These are phyloP conservation scores for Marsdenia floribunda DNA, from an alignment of 257 asterid species.

Conservation along the genomic window DNA sequence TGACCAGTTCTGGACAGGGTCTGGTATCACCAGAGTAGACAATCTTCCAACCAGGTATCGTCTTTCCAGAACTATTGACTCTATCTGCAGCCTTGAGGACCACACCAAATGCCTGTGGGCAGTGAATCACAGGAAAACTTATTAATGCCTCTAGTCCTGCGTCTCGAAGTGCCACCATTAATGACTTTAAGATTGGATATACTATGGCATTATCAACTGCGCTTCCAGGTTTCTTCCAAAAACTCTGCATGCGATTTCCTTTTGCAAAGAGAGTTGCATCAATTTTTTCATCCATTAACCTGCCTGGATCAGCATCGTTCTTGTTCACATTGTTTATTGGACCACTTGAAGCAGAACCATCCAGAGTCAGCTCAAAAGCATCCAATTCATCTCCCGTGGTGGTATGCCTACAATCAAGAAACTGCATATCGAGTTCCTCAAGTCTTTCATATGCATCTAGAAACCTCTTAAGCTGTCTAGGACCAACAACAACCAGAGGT, in stretches of 20 bases:
- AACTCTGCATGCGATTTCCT: slow-evolving; percentile 77
- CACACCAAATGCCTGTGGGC: slow-evolving; percentile 82
- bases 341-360: background rate
- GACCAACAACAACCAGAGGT: slow-evolving; percentile 73
- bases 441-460: slow-evolving; percentile 93
- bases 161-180: slow-evolving; percentile 47
- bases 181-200: slow-evolving; percentile 35
- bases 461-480: slow-evolving; percentile 76
- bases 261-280: slow-evolving; percentile 45
- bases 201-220: slow-evolving; percentile 35
- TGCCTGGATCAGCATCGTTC: slow-evolving; percentile 17
- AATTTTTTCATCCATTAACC: slow-evolving; percentile 12
- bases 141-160: slow-evolving; percentile 64
- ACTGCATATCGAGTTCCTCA: slow-evolving; percentile 88
- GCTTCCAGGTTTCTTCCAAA: slow-evolving; percentile 48
- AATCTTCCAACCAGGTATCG: slow-evolving; percentile 83
- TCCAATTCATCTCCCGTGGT: slow-evolving; percentile 55
- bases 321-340: slow-evolving; percentile 11
- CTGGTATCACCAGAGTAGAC: slow-evolving; percentile 98
- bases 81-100: slow-evolving; percentile 55
- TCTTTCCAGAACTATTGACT: slow-evolving; percentile 47
- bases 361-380: slow-evolving; percentile 38
- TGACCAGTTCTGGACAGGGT: slow-evolving; percentile 81
- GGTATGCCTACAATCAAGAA: slow-evolving; percentile 74
- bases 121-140: slow-evolving; percentile 86